A percentile compares a stretch with the other conserved stretches of the same genome.
Evolutionary conservation across 2,329 filamentous ascomycete species (phyloP).

Genomic region (Trichoderma guizhouense): DNA sequence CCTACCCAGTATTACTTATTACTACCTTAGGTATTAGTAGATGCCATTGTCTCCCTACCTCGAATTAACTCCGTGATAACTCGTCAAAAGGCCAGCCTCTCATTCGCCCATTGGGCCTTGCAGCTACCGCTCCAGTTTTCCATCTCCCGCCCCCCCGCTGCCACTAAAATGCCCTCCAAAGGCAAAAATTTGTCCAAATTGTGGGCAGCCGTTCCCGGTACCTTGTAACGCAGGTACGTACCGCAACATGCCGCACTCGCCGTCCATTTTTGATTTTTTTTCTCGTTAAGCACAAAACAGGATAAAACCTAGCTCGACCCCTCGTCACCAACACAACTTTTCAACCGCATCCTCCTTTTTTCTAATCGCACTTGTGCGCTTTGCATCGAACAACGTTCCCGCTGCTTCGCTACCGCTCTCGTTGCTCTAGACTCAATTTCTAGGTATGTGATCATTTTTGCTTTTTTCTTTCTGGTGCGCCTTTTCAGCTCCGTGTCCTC

Average conservation of each 20-base stretch:
- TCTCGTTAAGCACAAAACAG: not conserved
- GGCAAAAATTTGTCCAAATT: not conserved
- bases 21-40: not conserved
- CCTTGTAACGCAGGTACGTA: constrained; percentile 11
- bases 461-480: not conserved
- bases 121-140: not conserved
- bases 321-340: constrained; percentile 16
- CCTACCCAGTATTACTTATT: not conserved
- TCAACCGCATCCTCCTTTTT: constrained; percentile 11
- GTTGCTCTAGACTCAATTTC: constrained; percentile 2
- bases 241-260: not conserved
- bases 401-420: not conserved
- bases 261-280: not conserved
- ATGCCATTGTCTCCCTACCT: not conserved
- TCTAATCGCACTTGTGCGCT: not conserved
- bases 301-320: constrained; percentile 17
- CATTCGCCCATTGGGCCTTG: not conserved
- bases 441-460: not conserved
- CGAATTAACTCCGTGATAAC: not conserved
- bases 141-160: not conserved
- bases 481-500: not conserved
- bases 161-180: not conserved
- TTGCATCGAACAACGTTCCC: not conserved
- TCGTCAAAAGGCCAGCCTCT: not conserved
- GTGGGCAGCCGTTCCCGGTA: constrained; percentile 11